Evolutionary conservation across 257 asterid genomes (phyloP), one percentile per base, ranked within the genome.

Genomic region (Lithospermum erythrorhizon): DNA sequence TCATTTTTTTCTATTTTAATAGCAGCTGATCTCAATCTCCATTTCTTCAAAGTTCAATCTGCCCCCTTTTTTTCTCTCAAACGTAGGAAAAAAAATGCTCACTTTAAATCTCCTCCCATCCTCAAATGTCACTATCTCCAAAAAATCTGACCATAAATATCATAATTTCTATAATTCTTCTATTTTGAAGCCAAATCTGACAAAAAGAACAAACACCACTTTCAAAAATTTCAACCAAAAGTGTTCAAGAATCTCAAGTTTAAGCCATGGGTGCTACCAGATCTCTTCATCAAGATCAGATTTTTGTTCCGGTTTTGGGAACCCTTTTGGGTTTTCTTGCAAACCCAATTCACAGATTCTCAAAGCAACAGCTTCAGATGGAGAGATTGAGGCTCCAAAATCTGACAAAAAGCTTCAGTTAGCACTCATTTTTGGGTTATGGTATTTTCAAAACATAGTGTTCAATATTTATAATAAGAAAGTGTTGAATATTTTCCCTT

Each of bases 391-490:
- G 68, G 76, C 19, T 32, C 4, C 84, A 17, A 81, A 83, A 70
- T 79, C 85, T 6, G 74, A 59, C 73, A 79, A 78, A 76, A 82
- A 69, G 41, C 48, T 73, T 57, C 81, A 85, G 58, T 83, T 90
- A 57, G 87, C 84, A 6, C 58, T 90, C 61, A 82, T 90, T 22
- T 90, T 90, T 66, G 98, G 98, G 24, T 78, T 90, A 21, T 90
- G 96, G 98, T 90, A 90, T 58, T 83, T 90, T 14, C 96, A 87
- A 61, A 90, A 90, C 68, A 90, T 90, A 22, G 83, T 90, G 23
- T 90, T 90, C 78, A 90, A 90, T 61, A 87, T 90, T 19, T 90
- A 71, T 62, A 90, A 90, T 55, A 90, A 90, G 69, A 90, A 85
- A 73, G 96, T 69, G 30, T 73, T 90, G 67, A 90, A 87, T 47